Evolutionary conservation across 2,329 filamentous ascomycete species (phyloP), one percentile per base, ranked within the genome.

Genomic region (Trichoderma atrobrunneum): DNA sequence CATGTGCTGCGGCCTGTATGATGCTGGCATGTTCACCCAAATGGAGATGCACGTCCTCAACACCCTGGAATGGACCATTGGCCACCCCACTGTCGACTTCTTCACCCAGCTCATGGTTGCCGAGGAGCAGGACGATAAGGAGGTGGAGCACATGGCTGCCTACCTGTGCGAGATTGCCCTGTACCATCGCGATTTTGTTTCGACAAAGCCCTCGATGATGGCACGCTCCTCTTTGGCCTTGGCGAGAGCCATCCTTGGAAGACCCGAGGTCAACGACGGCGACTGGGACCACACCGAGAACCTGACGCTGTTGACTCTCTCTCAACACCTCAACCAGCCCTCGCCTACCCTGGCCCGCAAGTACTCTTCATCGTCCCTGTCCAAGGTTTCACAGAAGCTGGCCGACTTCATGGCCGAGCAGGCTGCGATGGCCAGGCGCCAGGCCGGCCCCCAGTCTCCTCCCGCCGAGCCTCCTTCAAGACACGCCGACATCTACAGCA

Each of bases 21-120:
- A 99, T 78, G 94, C 97, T 64, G 95, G 97, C 84, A 99, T 99
- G 96, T 99, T 99, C 85, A 95, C 95, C 12, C 96, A 99, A 83
- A 99, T 99, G 96, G 96, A 99, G 85, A 98, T 97, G 95, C 96
- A 99, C 82, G 95, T 99, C 48, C 88, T 99, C 77, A 97, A 98
- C 84, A 99, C 96, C 1, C 89, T 99, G 73, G 94, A 97, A 81
- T 99, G 96, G 96, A 90, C 92, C 76, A 93, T 99, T 76, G 96
- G 96, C 70, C 95, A 98, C 84, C 95, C 96, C 1, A 98, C 96
- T 32, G 93, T 98, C 76, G 95, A 98, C 82, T 93, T 92, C 81
- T 99, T 98, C 84, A 88, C 97, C 61, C 93, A 97, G 79, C 85
- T 98, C 74, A 94, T 95, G 74, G 89, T 97, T 51, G 89, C 93